Conservation (phyloP, 1,139 yeast species). For the Scheffersomyces segobiensis region DNA sequence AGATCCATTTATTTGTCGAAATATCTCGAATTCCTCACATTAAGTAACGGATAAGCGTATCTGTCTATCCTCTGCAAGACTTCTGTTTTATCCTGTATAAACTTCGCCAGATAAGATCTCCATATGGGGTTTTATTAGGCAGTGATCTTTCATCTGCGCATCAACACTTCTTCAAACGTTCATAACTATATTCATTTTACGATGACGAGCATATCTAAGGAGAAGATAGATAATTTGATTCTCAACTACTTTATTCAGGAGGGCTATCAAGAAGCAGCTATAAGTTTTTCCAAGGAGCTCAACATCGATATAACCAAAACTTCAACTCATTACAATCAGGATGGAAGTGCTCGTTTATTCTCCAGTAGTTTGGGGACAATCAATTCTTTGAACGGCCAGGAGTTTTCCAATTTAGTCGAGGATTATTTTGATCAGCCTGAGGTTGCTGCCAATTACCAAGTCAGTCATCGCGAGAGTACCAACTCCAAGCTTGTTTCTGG, state of each 20-base stretch:
- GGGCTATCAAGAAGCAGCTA: slow-evolving; percentile 56
- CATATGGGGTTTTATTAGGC: neutral
- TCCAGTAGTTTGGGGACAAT: slow-evolving; percentile 3
- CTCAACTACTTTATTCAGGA: slow-evolving; percentile 59
- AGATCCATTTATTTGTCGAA: no score
- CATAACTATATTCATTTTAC: neutral
- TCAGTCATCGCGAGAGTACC: slow-evolving; percentile 11
- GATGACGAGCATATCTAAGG: slow-evolving; percentile 18
- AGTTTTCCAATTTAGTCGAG: slow-evolving; percentile 17
- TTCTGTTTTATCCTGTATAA: no score
- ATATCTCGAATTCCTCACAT: no score
- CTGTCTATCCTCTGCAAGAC: no score
- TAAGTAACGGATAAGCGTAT: no score
- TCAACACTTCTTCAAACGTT: neutral
- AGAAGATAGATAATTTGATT: slow-evolving; percentile 45
- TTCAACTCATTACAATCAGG: neutral
- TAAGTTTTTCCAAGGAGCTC: slow-evolving; percentile 49
- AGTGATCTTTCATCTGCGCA: neutral
- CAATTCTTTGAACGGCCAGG: slow-evolving; percentile 11
- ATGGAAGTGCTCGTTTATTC: neutral
- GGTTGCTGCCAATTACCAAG: slow-evolving; percentile 17
- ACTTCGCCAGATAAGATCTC: neutral
- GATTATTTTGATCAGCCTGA: slow-evolving; percentile 21
- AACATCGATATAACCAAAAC: slow-evolving; percentile 17
- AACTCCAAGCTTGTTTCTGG: slow-evolving; percentile 28